phyloP scores from a whole-genome alignment of 192 early-diverging fungal genomes.

The Funneliformis geosporum region DNA sequence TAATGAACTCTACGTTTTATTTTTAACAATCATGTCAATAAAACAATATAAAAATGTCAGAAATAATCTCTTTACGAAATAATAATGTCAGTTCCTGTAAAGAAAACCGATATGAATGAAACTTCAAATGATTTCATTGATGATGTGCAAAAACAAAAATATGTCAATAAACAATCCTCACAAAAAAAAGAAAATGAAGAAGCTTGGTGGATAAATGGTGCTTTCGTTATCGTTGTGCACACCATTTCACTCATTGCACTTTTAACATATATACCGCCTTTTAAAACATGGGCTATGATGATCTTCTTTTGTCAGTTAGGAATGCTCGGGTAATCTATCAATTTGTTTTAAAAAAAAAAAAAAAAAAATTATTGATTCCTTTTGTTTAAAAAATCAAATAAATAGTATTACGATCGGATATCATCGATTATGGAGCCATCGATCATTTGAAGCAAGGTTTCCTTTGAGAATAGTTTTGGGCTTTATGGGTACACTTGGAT shows the following conservation, averaged over 20 bases:
- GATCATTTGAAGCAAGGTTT: constrained; percentile 63
- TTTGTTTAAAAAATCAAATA: neutral
- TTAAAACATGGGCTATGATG: neutral
- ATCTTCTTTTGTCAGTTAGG: neutral
- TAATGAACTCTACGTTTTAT: too few relatives aligned
- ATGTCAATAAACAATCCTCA: neutral
- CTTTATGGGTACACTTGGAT: constrained; percentile 63
- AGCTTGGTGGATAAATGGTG: neutral
- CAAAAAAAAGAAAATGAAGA: neutral
- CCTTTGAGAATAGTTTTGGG: constrained; percentile 60
- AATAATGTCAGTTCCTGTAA: too few relatives aligned
- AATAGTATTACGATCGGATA: constrained; percentile 50
- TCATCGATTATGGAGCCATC: constrained; percentile 80
- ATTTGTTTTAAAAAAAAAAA: too few relatives aligned
- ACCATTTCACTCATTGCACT: neutral
- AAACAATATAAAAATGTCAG: too few relatives aligned
- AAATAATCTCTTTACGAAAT: too few relatives aligned
- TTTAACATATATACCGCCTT: neutral
- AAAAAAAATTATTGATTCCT: too few relatives aligned
- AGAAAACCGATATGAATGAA: too few relatives aligned
- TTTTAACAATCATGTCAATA: too few relatives aligned
- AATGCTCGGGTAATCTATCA: neutral
- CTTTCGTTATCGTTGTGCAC: constrained; percentile 1
- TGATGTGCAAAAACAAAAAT: neutral
- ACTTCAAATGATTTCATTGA: neutral